Conservation (phyloP, 495 filamentous ascomycete genomes). For the Niebla homalea region DNA sequence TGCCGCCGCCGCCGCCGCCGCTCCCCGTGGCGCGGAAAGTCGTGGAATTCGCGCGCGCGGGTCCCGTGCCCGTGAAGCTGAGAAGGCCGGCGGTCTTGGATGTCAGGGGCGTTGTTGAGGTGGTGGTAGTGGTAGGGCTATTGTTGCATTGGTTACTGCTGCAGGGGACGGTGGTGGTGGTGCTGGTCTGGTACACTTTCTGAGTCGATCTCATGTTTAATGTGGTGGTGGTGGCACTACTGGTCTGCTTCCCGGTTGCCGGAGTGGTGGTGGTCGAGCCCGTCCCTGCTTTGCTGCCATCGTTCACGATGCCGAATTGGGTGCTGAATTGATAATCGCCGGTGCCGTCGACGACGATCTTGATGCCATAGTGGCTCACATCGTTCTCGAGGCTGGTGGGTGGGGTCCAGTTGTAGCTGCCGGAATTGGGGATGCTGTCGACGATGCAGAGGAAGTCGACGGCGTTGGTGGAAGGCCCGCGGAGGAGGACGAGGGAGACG, state of each 20-base stretch:
- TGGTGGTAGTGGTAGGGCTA: slow-evolving; percentile 4
- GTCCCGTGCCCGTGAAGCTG: slow-evolving; percentile 14
- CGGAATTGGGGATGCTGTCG: slow-evolving; percentile 44
- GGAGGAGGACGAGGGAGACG: slow-evolving; percentile 50
- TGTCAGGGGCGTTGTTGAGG: slow-evolving; percentile 14
- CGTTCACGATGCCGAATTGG: slow-evolving; percentile 54
- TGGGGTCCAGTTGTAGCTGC: slow-evolving; percentile 45
- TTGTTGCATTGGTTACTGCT: slow-evolving; percentile 7
- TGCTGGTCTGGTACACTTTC: neutral
- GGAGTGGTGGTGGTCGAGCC: slow-evolving; percentile 25
- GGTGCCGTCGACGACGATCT: slow-evolving; percentile 48
- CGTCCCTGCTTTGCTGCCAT: slow-evolving; percentile 31
- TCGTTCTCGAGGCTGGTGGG: slow-evolving; percentile 32
- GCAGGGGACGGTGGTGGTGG: slow-evolving; percentile 7
- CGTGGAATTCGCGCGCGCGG: slow-evolving; percentile 16
- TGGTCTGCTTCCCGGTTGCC: neutral
- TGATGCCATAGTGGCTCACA: slow-evolving; percentile 48
- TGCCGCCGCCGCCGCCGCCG: neutral
- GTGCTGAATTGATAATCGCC: slow-evolving; percentile 56
- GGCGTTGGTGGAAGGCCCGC: slow-evolving; percentile 45
- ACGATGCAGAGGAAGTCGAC: slow-evolving; percentile 39
- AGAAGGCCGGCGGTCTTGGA: slow-evolving; percentile 5
- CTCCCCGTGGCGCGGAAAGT: neutral
- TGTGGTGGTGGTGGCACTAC: neutral
- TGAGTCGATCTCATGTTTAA: neutral